Percentiles rank a stretch among this genome's conserved stretches.
phyloP scores from a whole-genome alignment of 2,329 filamentous ascomycete species.

The Neurospora sp. region DNA sequence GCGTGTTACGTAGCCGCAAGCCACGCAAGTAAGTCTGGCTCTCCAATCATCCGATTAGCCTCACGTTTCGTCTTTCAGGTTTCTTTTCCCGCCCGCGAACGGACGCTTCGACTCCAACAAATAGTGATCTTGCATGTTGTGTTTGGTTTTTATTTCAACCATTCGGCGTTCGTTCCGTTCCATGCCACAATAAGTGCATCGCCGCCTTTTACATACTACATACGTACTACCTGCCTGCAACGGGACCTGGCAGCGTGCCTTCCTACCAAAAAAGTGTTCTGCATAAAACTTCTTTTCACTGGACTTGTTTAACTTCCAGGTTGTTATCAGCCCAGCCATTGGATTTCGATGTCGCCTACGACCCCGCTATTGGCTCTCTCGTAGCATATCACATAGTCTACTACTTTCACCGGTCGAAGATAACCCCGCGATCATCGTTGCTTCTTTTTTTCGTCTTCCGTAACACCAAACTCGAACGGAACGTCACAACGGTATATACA shows the following conservation, averaged over 20 bases:
- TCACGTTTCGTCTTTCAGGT: background rate
- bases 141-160: background rate
- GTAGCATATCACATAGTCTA: background rate
- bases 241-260: background rate
- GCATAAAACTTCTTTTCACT: background rate
- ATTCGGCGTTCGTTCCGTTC: background rate
- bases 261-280: background rate
- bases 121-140: background rate
- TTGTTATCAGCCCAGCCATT: background rate
- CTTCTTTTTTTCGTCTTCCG: background rate
- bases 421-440: background rate
- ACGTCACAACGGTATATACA: background rate
- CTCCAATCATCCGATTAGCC: background rate
- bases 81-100: background rate
- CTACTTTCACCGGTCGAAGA: background rate
- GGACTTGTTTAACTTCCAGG: background rate
- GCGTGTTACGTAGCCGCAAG: background rate
- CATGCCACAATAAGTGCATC: background rate
- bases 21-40: background rate
- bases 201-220: background rate
- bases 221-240: background rate
- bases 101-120: background rate
- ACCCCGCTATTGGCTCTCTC: background rate
- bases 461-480: background rate
- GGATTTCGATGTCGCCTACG: background rate